A percentile compares a stretch with the other conserved stretches of the same genome.
phyloP scores from a whole-genome alignment of 768 basidiomycete genomes.

The Mrakia hoshinonis region DNA sequence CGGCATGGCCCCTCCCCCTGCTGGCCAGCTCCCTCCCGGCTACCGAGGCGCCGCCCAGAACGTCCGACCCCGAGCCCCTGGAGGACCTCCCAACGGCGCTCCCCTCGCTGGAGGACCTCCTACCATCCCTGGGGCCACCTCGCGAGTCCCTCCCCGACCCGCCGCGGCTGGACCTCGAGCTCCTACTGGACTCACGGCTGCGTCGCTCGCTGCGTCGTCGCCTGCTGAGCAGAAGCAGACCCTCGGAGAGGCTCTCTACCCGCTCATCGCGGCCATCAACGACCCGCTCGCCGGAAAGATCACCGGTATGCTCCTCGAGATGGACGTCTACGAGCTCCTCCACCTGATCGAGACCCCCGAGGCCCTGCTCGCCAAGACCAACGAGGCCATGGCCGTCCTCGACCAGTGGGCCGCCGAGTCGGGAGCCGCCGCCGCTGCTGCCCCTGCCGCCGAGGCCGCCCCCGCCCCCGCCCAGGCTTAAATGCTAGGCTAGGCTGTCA shows the following conservation, averaged over 20 bases:
- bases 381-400: conserved; percentile 60
- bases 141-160: conserved; percentile 30
- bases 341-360: conserved; percentile 75
- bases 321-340: conserved; percentile 76
- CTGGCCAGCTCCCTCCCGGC: conserved; percentile 27
- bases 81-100: conserved; percentile 38
- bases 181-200: conserved; percentile 54
- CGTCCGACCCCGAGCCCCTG: conserved; percentile 45
- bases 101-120: conserved; percentile 37
- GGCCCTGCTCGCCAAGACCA: conserved; percentile 79
- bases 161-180: conserved; percentile 45
- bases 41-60: conserved; percentile 34
- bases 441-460: conserved; percentile 7
- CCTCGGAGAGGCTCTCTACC: conserved; percentile 92
- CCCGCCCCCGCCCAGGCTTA: not conserved
- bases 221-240: conserved; percentile 95
- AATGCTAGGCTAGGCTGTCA: not conserved
- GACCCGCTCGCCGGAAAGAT: conserved; percentile 94
- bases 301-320: conserved; percentile 94
- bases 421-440: conserved; percentile 6
- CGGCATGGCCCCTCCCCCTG: conserved; percentile 27
- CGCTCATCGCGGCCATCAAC: conserved; percentile 69
- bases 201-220: conserved; percentile 52
- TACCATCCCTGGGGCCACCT: conserved; percentile 30
- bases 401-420: conserved; percentile 28